Evolutionary conservation across 768 basidiomycete species (phyloP), one percentile per base, ranked within the genome.

Genomic region (Tricholoma sp.): DNA sequence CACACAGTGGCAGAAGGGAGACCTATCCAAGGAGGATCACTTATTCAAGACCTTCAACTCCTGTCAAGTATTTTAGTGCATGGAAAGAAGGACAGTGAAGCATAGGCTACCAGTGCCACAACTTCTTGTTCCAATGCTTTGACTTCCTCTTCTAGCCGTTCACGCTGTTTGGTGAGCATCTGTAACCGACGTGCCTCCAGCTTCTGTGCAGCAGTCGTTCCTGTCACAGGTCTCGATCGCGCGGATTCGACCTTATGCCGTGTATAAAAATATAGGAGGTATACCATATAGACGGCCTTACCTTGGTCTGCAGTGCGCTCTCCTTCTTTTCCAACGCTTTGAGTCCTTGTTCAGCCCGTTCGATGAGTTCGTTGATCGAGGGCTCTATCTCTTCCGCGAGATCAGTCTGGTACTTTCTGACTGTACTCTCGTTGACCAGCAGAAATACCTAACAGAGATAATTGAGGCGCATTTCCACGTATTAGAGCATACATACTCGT

Each of bases 331-430:
- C 72, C 54, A 92, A 69, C 8, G 74, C 66, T 27, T 79, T 77
- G 32, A 91, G 69, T 1, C 88, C 89, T 63, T 82, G 83, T 64
- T 90, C 85, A 0, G 89, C 85, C 21, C 82, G 80, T 55, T 83
- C 78, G 18, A 91, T 79, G 14, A 93, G 81, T 61, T 92, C 89
- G 47, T 77, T 82, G 18, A 93, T 86, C 29, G 87, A 83, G 16
- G 91, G 91, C 58, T 92, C 90, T 9, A 93, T 83, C 67, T 91
- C 90, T 53, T 89, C 87, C 1, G 82, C 84, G 39, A 92, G 76
- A 43, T 86, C 85, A 2, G 84, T 72, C 65, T 91, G 90, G 73
- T 92, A 91, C 69, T 74, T 78, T 54, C 80, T 79, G n/a, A 91
- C 79, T 0, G 84, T 88, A 11, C 75, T 78, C 67, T 92, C 89